Evolutionary conservation across 257 asterid genomes (phyloP).

Genomic region (Henckelia pumila): DNA sequence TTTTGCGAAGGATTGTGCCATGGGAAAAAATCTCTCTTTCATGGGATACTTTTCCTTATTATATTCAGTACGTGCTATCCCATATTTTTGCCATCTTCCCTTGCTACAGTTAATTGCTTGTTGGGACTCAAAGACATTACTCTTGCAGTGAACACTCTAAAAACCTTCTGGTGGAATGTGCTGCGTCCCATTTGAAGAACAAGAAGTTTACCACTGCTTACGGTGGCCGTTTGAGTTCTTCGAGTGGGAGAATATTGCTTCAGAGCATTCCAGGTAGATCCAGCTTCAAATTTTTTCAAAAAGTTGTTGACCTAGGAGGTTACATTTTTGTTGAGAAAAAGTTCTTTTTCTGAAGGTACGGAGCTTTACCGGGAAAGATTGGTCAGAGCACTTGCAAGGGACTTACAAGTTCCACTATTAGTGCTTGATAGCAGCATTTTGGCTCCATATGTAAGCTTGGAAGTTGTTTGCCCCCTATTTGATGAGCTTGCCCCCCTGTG

Average conservation of each 20-base stretch:
- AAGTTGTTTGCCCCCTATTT: slow-evolving; percentile 18
- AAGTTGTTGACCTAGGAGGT: slow-evolving; percentile 1
- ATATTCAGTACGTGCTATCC: slow-evolving; percentile 56
- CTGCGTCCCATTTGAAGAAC: slow-evolving; percentile 79
- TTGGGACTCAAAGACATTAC: slow-evolving; percentile 35
- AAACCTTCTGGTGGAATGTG: slow-evolving; percentile 81
- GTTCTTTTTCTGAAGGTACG: slow-evolving; percentile 55
- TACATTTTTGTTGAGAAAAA: slow-evolving; percentile 15
- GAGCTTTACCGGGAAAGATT: slow-evolving; percentile 95
- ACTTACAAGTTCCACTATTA: slow-evolving; percentile 78
- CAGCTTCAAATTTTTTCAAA: neutral
- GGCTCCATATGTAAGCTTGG: slow-evolving; percentile 80
- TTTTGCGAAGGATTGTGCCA: slow-evolving; percentile 77
- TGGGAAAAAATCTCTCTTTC: slow-evolving; percentile 89
- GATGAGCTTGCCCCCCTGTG: neutral
- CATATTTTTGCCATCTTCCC: slow-evolving; percentile 15
- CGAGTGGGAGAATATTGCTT: slow-evolving; percentile 87
- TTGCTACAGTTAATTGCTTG: slow-evolving; percentile 21
- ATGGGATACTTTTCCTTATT: slow-evolving; percentile 95
- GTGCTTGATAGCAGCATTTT: slow-evolving; percentile 84
- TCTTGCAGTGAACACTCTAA: slow-evolving; percentile 67
- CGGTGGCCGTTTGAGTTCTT: slow-evolving; percentile 74
- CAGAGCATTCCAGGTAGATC: slow-evolving; percentile 78
- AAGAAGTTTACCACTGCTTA: slow-evolving; percentile 60
- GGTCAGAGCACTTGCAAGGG: slow-evolving; percentile 91